Evolutionary conservation across 1,284 basidiomycete species (phyloP), one percentile per base, ranked within the genome.

Genomic region (Agroathelia rolfsii): DNA sequence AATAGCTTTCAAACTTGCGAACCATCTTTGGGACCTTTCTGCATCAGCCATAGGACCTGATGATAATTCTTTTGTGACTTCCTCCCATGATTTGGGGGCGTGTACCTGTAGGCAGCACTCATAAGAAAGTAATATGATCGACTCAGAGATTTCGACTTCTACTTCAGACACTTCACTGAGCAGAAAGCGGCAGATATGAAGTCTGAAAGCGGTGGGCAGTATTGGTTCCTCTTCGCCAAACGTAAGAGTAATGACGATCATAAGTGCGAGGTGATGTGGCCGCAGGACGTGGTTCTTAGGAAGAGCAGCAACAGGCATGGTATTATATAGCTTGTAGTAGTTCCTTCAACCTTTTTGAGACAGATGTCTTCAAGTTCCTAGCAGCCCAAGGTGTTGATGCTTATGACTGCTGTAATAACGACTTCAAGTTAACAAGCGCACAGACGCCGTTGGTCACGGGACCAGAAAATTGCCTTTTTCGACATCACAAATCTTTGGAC

Each of bases 221-320:
- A 59, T 60, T 35, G 59, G 63, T 9, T 60, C 52, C 11, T 64
- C 62, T 37, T 75, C 70, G 43, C 71, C 72, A 50, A 76, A 79
- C 2, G 67, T 55, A 8, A 76, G 56, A 37, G 72, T 56, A 23
- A 84, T 59, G 22, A 84, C 57, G 24, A 67, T 66, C 18, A 85
- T 56, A 10, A 85, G 55, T 30, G 66, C 66, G 27, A 87, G 58
- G 49, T 87, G 83, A 46, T 87, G 83, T 2, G 83, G 80, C 36
- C 72, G 64, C 19, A 82, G 61, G 32, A 70, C 60, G 51, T 80
- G 74, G 34, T 71, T 66, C 5, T 67, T 66, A 1, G 75, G 71
- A 3, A 74, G 73, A 34, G 67, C 68, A 12, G 55, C 52, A 18
- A 59, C 57, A 59, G 61, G 34, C 34, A 6, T 24, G 22, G n/a